phyloP scores from a whole-genome alignment of 2,329 filamentous ascomycete genomes.

The Trematosphaeria pertusa region DNA sequence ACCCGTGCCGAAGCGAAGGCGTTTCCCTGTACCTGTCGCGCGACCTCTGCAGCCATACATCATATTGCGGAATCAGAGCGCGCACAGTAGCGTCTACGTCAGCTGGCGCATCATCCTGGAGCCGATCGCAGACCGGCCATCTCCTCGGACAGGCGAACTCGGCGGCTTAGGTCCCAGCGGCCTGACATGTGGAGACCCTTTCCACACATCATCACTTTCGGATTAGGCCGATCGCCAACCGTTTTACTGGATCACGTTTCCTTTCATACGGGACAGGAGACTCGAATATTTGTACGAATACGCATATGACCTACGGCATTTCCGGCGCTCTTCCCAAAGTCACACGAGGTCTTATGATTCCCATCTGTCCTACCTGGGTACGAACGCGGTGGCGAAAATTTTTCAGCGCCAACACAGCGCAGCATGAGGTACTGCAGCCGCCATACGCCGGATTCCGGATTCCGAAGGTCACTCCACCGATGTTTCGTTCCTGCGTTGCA shows the following conservation, averaged over 20 bases:
- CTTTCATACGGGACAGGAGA: not conserved
- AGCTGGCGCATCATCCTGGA: slow-evolving; percentile 15
- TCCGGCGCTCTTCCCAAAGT: not conserved
- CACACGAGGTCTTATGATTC: too few species aligned
- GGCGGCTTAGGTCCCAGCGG: not conserved
- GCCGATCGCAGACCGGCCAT: slow-evolving; percentile 22
- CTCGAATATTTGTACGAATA: not conserved
- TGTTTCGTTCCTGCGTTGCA: not conserved
- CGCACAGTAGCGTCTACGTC: slow-evolving; percentile 13
- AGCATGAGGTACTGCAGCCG: not conserved
- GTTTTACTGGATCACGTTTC: slow-evolving; percentile 1
- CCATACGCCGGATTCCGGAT: not conserved
- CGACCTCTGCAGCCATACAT: not conserved
- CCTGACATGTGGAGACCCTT: not conserved
- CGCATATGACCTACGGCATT: not conserved
- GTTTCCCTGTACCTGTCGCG: slow-evolving; percentile 7
- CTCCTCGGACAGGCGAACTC: slow-evolving; percentile 23
- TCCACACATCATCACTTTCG: not conserved
- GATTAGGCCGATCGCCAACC: not conserved
- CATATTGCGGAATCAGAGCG: not conserved
- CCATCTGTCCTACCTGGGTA: too few species aligned
- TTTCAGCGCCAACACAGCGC: not conserved
- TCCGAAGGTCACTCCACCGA: not conserved
- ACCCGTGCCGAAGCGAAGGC: slow-evolving; percentile 5
- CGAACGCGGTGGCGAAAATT: slow-evolving; percentile 1